phyloP scores from a whole-genome alignment of 1,284 basidiomycete species.

The Xerocomus subilludens region DNA sequence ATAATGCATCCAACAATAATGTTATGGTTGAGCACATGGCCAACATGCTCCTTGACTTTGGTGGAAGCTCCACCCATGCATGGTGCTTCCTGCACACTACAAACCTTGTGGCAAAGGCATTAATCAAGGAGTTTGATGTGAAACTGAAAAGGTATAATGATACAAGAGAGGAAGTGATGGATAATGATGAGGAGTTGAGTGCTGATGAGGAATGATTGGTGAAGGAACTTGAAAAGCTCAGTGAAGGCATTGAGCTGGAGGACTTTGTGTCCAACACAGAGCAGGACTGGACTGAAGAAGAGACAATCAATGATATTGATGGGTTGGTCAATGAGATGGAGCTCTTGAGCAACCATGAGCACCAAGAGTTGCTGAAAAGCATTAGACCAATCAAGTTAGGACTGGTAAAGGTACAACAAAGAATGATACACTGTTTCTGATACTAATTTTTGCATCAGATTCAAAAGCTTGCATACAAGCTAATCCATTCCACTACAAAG shows the following conservation, averaged over 20 bases:
- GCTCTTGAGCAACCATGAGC: not conserved
- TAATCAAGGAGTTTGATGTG: constrained; percentile 48
- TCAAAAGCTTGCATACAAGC: constrained; percentile 17
- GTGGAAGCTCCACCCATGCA: constrained; percentile 36
- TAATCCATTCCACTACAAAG: constrained; percentile 19
- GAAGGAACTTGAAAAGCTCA: constrained; percentile 3
- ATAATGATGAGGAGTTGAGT: not conserved
- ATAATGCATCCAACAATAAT: constrained; percentile 19
- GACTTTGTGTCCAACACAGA: not conserved
- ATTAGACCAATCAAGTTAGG: constrained; percentile 7
- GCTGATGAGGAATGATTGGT: not conserved
- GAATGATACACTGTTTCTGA: not conserved
- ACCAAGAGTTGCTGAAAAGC: not conserved
- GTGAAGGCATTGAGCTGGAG: constrained; percentile 3
- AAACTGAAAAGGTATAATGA: too few species aligned
- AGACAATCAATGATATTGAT: constrained; percentile 2
- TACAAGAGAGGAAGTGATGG: not conserved
- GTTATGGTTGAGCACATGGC: constrained; percentile 48
- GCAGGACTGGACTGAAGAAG: not conserved
- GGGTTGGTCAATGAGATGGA: constrained; percentile 4
- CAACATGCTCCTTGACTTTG: constrained; percentile 31
- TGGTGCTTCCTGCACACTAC: constrained; percentile 25
- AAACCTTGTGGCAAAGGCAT: constrained; percentile 50
- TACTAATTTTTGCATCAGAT: constrained; percentile 7
- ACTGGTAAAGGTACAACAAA: constrained; percentile 19